These are phyloP conservation scores for Lumnitzera racemosa DNA, from an alignment of 345 rosid genomes.

Conservation along the genomic window DNA sequence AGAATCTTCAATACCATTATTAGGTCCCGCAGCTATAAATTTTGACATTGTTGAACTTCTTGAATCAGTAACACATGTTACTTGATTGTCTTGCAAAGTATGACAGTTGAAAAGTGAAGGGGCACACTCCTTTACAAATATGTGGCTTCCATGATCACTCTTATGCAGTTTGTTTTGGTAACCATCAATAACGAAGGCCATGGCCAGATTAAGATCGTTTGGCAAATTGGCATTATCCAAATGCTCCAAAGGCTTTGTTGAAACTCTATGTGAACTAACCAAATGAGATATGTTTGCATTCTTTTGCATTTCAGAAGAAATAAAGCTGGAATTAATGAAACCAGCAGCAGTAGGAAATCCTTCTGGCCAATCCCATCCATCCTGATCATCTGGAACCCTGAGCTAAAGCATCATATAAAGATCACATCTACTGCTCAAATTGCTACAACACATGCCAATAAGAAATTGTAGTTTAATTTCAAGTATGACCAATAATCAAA, in stretches of 20 bases:
- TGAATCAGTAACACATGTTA: constrained; percentile 12
- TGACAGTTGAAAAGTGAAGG: constrained; percentile 14
- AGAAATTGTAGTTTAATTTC: constrained; percentile 39
- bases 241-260: constrained; percentile 17
- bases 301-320: constrained; percentile 15
- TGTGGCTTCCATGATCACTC: constrained; percentile 12
- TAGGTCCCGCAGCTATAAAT: constrained; percentile 20
- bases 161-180: constrained; percentile 20
- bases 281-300: constrained; percentile 22
- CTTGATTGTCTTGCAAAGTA: constrained; percentile 13
- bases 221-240: constrained; percentile 8
- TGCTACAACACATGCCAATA: constrained; percentile 59
- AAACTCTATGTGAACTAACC: constrained; percentile 22
- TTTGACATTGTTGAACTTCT: constrained; percentile 19
- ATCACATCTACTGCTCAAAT: constrained; percentile 60
- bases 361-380: constrained; percentile 64
- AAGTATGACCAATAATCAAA: constrained; percentile 12
- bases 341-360: constrained; percentile 34
- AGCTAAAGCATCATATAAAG: constrained; percentile 66
- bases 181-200: constrained; percentile 13
- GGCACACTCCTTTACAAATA: constrained; percentile 17
- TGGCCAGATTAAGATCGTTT: constrained; percentile 7
- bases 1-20: constrained; percentile 17
- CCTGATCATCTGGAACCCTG: constrained; percentile 57
- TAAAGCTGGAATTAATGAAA: constrained; percentile 28